Evolutionary conservation across 2,329 filamentous ascomycete genomes (phyloP).

Genomic region (Esteya vermicola): DNA sequence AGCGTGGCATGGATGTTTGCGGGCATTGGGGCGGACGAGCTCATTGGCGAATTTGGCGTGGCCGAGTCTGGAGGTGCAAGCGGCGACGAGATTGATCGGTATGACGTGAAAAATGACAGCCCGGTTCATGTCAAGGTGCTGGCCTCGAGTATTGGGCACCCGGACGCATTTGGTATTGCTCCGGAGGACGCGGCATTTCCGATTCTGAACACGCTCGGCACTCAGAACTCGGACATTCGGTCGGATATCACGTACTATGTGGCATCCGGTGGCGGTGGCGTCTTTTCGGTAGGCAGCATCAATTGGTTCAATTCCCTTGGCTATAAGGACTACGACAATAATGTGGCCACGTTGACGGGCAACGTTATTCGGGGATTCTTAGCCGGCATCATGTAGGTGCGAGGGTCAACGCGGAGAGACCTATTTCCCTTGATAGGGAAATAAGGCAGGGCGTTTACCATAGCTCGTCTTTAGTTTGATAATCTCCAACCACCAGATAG

Average conservation of each 20-base stretch:
- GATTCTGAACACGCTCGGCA: background rate
- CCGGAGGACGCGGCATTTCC: background rate
- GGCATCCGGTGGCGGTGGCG: constrained; percentile 1
- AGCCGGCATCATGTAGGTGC: no score
- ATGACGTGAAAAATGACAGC: constrained; percentile 16
- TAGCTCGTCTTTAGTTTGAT: no score
- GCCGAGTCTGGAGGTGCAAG: constrained; percentile 19
- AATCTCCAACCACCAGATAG: no score
- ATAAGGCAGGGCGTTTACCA: no score
- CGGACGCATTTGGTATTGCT: background rate
- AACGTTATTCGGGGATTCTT: no score
- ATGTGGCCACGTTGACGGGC: no score
- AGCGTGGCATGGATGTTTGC: constrained; percentile 8
- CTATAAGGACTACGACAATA: no score
- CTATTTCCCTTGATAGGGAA: no score
- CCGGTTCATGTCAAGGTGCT: constrained; percentile 15
- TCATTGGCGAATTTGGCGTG: constrained; percentile 13
- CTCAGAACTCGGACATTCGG: background rate
- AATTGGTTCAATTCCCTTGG: no score
- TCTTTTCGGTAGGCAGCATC: background rate
- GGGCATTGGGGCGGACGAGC: constrained; percentile 9
- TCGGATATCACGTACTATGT: background rate
- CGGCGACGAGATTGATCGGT: constrained; percentile 21
- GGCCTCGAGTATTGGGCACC: constrained; percentile 11
- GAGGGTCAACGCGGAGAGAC: no score